phyloP scores from a whole-genome alignment of 2,329 filamentous ascomycete species.

The Penicillium aurantiogriseum region DNA sequence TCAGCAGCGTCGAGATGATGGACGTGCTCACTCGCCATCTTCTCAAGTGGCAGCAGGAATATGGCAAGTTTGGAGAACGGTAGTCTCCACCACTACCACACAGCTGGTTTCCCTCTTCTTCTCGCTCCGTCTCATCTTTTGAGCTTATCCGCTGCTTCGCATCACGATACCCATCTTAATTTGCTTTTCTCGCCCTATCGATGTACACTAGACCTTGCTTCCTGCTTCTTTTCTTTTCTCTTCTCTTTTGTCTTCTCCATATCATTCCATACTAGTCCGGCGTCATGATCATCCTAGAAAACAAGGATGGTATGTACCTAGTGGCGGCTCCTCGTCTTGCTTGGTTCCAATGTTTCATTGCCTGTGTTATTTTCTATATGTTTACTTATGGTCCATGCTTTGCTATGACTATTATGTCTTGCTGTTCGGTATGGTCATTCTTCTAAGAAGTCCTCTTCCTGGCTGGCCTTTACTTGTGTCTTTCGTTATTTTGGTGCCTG shows the following conservation, averaged over 20 bases:
- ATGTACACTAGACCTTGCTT: slow-evolving; percentile 22
- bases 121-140: slow-evolving; percentile 10
- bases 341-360: background rate
- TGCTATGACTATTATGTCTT: slow-evolving; percentile 3
- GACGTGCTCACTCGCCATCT: slow-evolving; percentile 76
- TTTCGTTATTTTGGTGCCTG: slow-evolving; percentile 2
- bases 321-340: background rate
- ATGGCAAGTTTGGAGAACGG: slow-evolving; percentile 53
- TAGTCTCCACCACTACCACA: slow-evolving; percentile 23
- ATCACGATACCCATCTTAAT: slow-evolving; percentile 24
- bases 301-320: slow-evolving; percentile 5
- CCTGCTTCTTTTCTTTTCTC: background rate
- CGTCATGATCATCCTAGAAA: slow-evolving; percentile 19
- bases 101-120: background rate
- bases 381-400: slow-evolving; percentile 1
- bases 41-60: slow-evolving; percentile 81
- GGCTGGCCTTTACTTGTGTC: background rate
- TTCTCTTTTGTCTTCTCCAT: slow-evolving; percentile 2
- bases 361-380: background rate
- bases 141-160: slow-evolving; percentile 18
- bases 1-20: slow-evolving; percentile 87
- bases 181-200: slow-evolving; percentile 6
- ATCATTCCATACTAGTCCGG: slow-evolving; percentile 17
- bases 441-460: slow-evolving; percentile 1
- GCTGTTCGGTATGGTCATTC: background rate